Evolutionary conservation across 192 early-diverging fungal genomes (phyloP).

Genomic region (Blastocladiella britannica): DNA sequence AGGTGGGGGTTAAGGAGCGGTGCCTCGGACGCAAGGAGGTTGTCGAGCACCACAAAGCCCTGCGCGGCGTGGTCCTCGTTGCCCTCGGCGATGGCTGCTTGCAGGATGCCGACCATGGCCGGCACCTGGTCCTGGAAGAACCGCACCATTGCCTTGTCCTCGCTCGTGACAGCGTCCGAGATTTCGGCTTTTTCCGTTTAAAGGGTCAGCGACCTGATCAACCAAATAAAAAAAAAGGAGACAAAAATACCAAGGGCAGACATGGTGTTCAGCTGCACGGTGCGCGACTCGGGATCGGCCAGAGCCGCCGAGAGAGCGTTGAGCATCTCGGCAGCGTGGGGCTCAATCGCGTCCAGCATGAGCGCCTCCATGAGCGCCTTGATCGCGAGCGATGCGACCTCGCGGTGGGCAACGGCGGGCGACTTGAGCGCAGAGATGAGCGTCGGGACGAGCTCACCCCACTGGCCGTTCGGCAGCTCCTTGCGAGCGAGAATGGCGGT

Average conservation of each 20-base stretch:
- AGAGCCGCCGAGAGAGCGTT: slow-evolving; percentile 50
- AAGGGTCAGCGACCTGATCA: background rate
- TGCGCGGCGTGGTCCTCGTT: slow-evolving; percentile 58
- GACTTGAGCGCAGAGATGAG: slow-evolving; percentile 64
- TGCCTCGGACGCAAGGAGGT: slow-evolving; percentile 46
- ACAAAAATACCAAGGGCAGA: slow-evolving; percentile 13
- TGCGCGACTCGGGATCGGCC: slow-evolving; percentile 60
- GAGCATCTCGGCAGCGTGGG: slow-evolving; percentile 43
- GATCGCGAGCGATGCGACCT: slow-evolving; percentile 66
- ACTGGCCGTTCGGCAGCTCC: slow-evolving; percentile 54
- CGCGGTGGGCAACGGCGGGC: slow-evolving; percentile 45
- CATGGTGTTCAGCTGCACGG: slow-evolving; percentile 59
- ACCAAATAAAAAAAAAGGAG: background rate
- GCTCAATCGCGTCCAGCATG: slow-evolving; percentile 22
- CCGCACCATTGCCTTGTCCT: slow-evolving; percentile 42
- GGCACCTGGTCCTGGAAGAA: slow-evolving; percentile 56
- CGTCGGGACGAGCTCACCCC: slow-evolving; percentile 56
- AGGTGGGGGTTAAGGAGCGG: slow-evolving; percentile 62
- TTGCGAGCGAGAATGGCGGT: slow-evolving; percentile 69
- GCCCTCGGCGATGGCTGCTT: slow-evolving; percentile 44
- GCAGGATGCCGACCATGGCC: slow-evolving; percentile 63
- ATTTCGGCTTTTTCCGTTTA: slow-evolving; percentile 34
- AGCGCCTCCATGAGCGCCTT: slow-evolving; percentile 73
- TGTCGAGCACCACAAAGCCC: slow-evolving; percentile 76
- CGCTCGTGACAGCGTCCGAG: slow-evolving; percentile 57